Evolutionary conservation across 2,329 filamentous ascomycete genomes (phyloP), one percentile per base, ranked within the genome.

Genomic region (Tolypocladium tundrense): DNA sequence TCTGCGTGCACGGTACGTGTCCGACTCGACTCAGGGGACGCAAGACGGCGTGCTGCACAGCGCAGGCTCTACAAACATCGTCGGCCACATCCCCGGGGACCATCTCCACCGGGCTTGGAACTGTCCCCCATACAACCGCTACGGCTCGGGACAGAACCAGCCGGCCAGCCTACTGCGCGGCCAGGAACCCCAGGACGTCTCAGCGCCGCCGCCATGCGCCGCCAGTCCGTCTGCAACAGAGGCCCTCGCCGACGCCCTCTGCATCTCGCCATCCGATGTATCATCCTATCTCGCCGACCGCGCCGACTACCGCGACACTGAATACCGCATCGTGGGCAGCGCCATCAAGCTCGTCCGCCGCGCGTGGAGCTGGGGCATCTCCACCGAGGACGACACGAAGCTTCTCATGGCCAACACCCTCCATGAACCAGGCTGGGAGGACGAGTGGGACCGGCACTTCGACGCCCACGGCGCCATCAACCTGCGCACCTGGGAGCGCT

Each of bases 391-490:
- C 43, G 53, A 62, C 33, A 31, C 51, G 1, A 65, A 65, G 58
- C 59, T 65, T 1, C 57, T 61, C 55, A 61, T 66, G 61, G 62
- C 60, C 3, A 62, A 59, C 41, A 65, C 60, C 9, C 60, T 66
- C 2, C 58, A 64, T 37, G 54, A 63, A 1, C 62, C 62, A 2
- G 56, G 50, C 0, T 68, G 66, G 66, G 61, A 54, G 8, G 24
- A 48, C 0, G 55, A 60, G 3, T 68, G 66, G 66, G 67, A 69
- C 35, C 35, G 57, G 2, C 62, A 65, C 41, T 69, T 65, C n/a
- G 27, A n/a, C 4, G 57, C 57, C 21, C 58, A 50, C 1, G 62
- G 59, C 8, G 37, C 56, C 21, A 43, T 64, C 40, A 65, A 71
- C 19, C 31, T 64, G 2, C 62, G 66, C n/a, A 65, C 58, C 3